These are phyloP conservation scores for Ustilaginoidea virens DNA, from an alignment of 2,329 filamentous ascomycete species.

Conservation along the genomic window DNA sequence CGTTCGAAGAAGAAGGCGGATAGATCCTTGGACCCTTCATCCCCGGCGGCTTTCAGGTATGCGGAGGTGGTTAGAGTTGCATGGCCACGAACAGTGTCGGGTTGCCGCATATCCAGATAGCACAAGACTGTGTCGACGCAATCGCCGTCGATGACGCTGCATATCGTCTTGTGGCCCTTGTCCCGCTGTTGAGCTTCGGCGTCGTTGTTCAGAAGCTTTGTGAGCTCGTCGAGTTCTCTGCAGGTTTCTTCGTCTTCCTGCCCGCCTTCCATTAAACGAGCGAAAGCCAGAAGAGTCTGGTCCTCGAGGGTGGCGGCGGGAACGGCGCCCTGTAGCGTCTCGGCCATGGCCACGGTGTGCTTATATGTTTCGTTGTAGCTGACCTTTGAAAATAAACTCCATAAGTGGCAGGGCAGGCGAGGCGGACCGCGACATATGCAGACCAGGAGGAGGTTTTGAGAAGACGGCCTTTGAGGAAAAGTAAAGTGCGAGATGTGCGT, in stretches of 20 bases:
- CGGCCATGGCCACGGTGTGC: slow-evolving; percentile 23
- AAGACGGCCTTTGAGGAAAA: too few relatives aligned
- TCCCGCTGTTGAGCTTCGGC: slow-evolving; percentile 26
- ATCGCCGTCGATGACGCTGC: slow-evolving; percentile 52
- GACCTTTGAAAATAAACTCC: too few relatives aligned
- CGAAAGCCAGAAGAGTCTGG: slow-evolving; percentile 63
- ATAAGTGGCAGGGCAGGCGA: too few relatives aligned
- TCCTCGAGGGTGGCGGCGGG: slow-evolving; percentile 33
- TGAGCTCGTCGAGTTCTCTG: slow-evolving; percentile 40
- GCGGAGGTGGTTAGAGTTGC: slow-evolving; percentile 71
- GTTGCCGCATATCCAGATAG: slow-evolving; percentile 71
- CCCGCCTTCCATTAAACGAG: slow-evolving; percentile 79
- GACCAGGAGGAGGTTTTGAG: too few relatives aligned
- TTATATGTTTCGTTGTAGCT: too few relatives aligned
- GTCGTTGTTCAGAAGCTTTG: slow-evolving; percentile 43
- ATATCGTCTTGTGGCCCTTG: slow-evolving; percentile 30
- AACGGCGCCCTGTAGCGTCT: slow-evolving; percentile 14
- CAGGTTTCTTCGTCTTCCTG: slow-evolving; percentile 64
- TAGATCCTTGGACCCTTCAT: slow-evolving; percentile 55
- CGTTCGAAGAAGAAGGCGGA: slow-evolving; percentile 59
- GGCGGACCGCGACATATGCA: too few relatives aligned
- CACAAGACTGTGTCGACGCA: slow-evolving; percentile 75
- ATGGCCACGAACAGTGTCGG: slow-evolving; percentile 59
- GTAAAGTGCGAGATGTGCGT: too few relatives aligned
- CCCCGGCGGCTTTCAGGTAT: slow-evolving; percentile 62